Base-by-base conservation (phyloP, 2,329 filamentous ascomycete genomes). In the Colletotrichum sp. region DNA sequence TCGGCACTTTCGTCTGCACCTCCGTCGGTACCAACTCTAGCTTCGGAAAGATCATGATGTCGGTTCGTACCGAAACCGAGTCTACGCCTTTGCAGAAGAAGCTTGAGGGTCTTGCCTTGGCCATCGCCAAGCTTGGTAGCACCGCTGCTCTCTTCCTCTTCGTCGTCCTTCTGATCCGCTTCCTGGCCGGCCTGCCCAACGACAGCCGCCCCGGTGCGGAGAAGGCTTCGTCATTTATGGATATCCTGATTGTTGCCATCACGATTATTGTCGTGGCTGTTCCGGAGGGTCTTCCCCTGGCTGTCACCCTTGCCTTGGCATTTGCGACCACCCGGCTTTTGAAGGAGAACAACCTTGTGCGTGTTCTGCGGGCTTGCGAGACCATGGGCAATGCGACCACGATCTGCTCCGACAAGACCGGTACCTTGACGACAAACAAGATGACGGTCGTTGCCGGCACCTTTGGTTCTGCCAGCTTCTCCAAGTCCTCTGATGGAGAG, bases 341-440 rank as follows among this genome's bases (percentile, higher is more conserved):
- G 39, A 93, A 92, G 80, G 93, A 94, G 82, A 93, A 94, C 85
- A 94, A 94, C 78, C 84, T 94, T 59, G 93, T 94, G 18, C 91
- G 92, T 76, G 87, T 93, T 62, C 87, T 94, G 18, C 90, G 92
- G 72, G 93, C 93, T 76, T 94, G 93, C 82, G 93, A 94, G 81
- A 93, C 92, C 8, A 94, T 94, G 93, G 93, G 93, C 4, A 94
- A 94, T 79, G 92, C 91, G 4, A 93, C 92, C 2, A 94, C 93
- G 0, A 93, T 96, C 65, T 96, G 95, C 85, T 96, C 94, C 3
- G 95, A 95, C 82, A 94, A 94, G 83, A 94, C 92, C 6, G 92
- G 92, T 70, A 94, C 92, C 15, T 84, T 94, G 18, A 85, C 84
- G 0, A 92, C 94, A 74, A 94, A 94, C 80, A 93, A 93, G 82